These are phyloP conservation scores for Cercospora zeina DNA, from an alignment of 2,329 filamentous ascomycete genomes.

Conservation along the genomic window DNA sequence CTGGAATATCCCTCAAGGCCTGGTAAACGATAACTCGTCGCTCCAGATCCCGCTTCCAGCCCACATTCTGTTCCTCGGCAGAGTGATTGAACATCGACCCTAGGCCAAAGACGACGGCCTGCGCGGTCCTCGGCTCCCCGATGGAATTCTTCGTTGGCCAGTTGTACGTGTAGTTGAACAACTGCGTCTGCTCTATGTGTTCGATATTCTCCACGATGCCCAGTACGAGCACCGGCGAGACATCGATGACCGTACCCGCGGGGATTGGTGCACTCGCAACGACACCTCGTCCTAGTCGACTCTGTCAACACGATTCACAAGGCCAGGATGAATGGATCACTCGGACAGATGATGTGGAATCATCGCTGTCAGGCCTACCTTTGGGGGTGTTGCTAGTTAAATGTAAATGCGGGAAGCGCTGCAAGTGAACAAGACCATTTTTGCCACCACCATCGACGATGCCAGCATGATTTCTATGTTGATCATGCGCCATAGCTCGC, in stretches of 20 bases:
- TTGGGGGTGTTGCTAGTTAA: conserved; percentile 54
- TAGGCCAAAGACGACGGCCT: conserved; percentile 57
- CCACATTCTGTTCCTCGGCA: conserved; percentile 54
- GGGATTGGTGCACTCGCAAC: conserved; percentile 53
- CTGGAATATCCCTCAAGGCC: conserved; percentile 51
- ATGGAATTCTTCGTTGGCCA: conserved; percentile 42
- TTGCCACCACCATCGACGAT: conserved; percentile 8
- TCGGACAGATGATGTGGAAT: not conserved
- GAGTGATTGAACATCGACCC: conserved; percentile 63
- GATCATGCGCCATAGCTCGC: conserved; percentile 12
- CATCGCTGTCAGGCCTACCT: conserved; percentile 42
- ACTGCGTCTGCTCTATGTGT: conserved; percentile 52
- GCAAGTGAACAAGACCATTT: conserved; percentile 34
- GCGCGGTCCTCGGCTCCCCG: conserved; percentile 41
- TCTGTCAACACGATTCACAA: not conserved
- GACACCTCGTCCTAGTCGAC: conserved; percentile 53
- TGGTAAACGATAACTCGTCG: conserved; percentile 52
- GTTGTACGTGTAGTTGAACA: conserved; percentile 60
- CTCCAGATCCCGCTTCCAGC: conserved; percentile 54
- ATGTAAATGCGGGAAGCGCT: conserved; percentile 46
- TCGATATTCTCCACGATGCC: conserved; percentile 50
- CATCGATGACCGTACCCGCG: conserved; percentile 53
- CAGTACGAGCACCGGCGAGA: conserved; percentile 55
- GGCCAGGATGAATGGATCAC: not conserved
- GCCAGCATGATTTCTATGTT: not conserved